Evolutionary conservation across 345 rosid species (phyloP).

Genomic region (Laguncularia racemosa): DNA sequence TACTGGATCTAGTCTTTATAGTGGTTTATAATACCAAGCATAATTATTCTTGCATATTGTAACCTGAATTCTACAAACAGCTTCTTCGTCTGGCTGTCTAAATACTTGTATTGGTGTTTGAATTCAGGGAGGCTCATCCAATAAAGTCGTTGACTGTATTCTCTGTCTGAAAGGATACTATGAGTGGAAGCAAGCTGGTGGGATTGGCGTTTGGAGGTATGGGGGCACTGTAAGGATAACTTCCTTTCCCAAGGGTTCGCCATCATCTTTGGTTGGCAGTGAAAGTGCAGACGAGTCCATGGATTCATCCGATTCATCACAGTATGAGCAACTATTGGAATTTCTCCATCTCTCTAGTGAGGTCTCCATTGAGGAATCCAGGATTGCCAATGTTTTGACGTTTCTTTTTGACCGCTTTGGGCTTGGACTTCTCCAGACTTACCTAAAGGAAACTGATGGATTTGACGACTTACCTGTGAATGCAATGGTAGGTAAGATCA

Average conservation of each 20-base stretch:
- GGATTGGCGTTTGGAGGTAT: constrained; percentile 92
- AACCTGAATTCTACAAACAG: no score
- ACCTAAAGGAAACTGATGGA: constrained; percentile 60
- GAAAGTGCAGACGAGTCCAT: constrained; percentile 81
- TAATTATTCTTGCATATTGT: no score
- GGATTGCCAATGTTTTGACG: constrained; percentile 57
- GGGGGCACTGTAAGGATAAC: constrained; percentile 94
- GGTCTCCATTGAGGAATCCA: constrained; percentile 68
- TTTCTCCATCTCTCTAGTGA: constrained; percentile 83
- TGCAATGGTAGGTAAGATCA: constrained; percentile 87
- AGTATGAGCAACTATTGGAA: constrained; percentile 75
- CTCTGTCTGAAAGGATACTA: constrained; percentile 89
- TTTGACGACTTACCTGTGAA: constrained; percentile 68
- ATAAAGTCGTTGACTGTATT: constrained; percentile 95
- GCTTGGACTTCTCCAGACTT: constrained; percentile 74
- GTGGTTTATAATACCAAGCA: no score
- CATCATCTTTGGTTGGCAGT: constrained; percentile 50
- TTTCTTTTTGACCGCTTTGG: constrained; percentile 86
- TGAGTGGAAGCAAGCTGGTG: constrained; percentile 95
- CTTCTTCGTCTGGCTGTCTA: no score
- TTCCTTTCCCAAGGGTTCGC: constrained; percentile 64
- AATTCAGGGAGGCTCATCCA: constrained; percentile 82
- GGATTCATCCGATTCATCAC: constrained; percentile 86
- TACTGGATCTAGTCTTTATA: no score
- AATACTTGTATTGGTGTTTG: no score